These are phyloP conservation scores for Cystobasidiaceae sp. DNA, from an alignment of 1,284 basidiomycete genomes.

Conservation along the genomic window DNA sequence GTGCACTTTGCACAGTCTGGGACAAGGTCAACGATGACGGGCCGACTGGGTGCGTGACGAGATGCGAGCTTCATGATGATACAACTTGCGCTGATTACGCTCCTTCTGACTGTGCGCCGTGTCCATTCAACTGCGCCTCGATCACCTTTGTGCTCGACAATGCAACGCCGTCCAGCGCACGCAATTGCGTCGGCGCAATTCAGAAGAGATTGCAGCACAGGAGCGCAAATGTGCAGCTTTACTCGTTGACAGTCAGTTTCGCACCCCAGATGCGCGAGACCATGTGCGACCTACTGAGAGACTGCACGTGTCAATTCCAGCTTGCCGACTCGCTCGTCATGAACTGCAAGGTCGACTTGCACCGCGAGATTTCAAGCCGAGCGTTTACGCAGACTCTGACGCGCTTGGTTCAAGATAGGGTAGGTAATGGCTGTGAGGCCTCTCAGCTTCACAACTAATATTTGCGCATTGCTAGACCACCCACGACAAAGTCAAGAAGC, in stretches of 20 bases:
- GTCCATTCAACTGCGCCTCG: not conserved
- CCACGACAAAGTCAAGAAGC: constrained; percentile 77
- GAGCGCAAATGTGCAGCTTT: constrained; percentile 94
- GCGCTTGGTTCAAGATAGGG: constrained; percentile 79
- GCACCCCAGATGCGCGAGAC: no score
- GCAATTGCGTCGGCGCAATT: constrained; percentile 74
- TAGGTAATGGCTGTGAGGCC: constrained; percentile 48
- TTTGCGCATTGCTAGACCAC: constrained; percentile 60
- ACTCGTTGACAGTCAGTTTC: constrained; percentile 61
- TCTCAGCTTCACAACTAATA: not conserved
- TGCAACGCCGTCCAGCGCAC: constrained; percentile 64
- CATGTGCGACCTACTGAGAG: no score
- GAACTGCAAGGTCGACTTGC: constrained; percentile 76
- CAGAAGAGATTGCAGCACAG: constrained; percentile 88
- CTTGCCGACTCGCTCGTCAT: constrained; percentile 81
- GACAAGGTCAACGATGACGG: constrained; percentile 92
- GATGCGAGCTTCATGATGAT: no score
- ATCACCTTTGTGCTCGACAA: constrained; percentile 20
- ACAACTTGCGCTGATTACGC: no score
- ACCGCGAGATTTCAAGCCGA: constrained; percentile 80
- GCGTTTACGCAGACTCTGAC: constrained; percentile 86
- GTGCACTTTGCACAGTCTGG: no score
- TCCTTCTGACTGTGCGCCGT: not conserved
- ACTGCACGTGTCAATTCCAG: no score
- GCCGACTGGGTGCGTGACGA: constrained; percentile 72